Evolutionary conservation across 495 filamentous ascomycete species (phyloP).

Genomic region (Hypoxylon rickii): DNA sequence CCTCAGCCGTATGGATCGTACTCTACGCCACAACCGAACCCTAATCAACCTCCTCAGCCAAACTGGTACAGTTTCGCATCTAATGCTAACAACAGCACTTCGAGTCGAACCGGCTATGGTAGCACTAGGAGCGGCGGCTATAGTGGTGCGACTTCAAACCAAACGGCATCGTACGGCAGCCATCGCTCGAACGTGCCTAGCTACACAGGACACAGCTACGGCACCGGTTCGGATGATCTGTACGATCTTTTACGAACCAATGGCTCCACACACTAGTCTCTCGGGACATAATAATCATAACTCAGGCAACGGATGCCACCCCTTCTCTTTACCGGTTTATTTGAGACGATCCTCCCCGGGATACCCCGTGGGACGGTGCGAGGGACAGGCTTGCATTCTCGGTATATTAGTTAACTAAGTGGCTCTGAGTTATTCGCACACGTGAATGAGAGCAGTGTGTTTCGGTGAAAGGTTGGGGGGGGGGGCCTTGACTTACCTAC

Average conservation of each 20-base stretch:
- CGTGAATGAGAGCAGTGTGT: too few relatives aligned
- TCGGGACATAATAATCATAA: too few relatives aligned
- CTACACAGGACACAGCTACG: conserved; percentile 26
- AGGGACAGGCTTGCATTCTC: too few relatives aligned
- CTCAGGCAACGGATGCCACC: too few relatives aligned
- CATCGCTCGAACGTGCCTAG: conserved; percentile 26
- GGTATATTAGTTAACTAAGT: too few relatives aligned
- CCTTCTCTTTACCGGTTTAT: too few relatives aligned
- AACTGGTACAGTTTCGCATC: conserved; percentile 35
- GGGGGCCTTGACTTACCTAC: too few relatives aligned
- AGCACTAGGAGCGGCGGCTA: conserved; percentile 27
- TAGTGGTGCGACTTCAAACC: conserved; percentile 8
- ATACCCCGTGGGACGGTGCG: too few relatives aligned
- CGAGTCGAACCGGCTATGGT: conserved; percentile 23
- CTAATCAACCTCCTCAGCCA: conserved; percentile 30
- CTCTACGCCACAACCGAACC: conserved; percentile 22
- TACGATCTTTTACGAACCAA: conserved; percentile 31
- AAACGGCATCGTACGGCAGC: conserved; percentile 11
- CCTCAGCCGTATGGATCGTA: conserved; percentile 33
- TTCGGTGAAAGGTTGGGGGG: too few relatives aligned
- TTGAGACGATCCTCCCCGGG: too few relatives aligned
- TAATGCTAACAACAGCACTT: conserved; percentile 16
- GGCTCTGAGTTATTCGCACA: too few relatives aligned
- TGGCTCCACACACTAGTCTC: conserved; percentile 25
- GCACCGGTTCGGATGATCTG: conserved; percentile 29